A percentile compares a stretch with the other conserved stretches of the same genome.
phyloP scores from a whole-genome alignment of 805 yeast genomes.

The Candida gorgasii region DNA sequence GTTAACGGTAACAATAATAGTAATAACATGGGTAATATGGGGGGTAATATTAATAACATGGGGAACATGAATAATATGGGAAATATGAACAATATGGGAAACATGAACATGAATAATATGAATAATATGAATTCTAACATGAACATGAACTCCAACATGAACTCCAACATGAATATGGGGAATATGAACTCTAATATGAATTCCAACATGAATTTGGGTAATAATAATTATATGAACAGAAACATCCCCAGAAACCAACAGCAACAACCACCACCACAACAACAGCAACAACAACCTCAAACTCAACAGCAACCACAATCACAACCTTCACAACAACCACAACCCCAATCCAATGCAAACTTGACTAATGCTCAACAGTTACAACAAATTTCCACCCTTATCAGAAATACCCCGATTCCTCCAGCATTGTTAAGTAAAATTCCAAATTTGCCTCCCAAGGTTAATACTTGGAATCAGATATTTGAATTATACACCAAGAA shows the following conservation, averaged over 20 bases:
- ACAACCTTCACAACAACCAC: conserved; percentile 14
- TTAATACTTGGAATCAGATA: conserved; percentile 79
- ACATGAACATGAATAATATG: conserved; percentile 1
- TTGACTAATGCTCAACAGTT: conserved; percentile 18
- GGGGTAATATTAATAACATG: conserved; percentile 1
- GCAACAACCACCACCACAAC: conserved; percentile 10
- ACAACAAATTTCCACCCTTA: conserved; percentile 40
- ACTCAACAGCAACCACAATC: conserved; percentile 15
- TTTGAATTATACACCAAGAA: conserved; percentile 62
- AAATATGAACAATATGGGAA: conserved; percentile 4
- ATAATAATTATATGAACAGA: conserved; percentile 2
- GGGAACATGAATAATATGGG: conserved; percentile 2
- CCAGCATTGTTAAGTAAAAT: conserved; percentile 60
- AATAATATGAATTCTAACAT: conserved; percentile 2
- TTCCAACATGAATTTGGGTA: not conserved
- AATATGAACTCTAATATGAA: not conserved
- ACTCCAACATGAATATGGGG: conserved; percentile 2
- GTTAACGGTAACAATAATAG: conserved; percentile 17
- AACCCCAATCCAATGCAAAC: conserved; percentile 6
- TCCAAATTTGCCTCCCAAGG: conserved; percentile 76
- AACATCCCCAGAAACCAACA: not conserved
- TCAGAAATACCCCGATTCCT: conserved; percentile 74
- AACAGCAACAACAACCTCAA: conserved; percentile 4
- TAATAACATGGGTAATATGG: conserved; percentile 10
- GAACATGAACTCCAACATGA: conserved; percentile 8